These are phyloP conservation scores for Phanerochaete carnosa DNA, from an alignment of 768 basidiomycete genomes.

Conservation along the genomic window DNA sequence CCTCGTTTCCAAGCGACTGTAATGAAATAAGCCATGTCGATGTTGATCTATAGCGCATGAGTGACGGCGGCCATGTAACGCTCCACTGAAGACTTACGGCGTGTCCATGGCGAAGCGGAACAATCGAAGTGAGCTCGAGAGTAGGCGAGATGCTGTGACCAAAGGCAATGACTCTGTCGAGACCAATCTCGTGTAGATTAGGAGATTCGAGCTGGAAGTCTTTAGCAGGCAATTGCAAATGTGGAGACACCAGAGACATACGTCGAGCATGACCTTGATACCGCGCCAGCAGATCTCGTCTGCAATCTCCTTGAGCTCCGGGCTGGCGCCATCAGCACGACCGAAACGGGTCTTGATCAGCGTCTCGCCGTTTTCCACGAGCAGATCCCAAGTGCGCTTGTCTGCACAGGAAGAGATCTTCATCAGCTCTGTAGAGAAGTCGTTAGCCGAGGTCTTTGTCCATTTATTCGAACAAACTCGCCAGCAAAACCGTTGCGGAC, in stretches of 20 bases:
- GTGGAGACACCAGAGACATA: background rate
- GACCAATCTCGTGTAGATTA: conserved; percentile 14
- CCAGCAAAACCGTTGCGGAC: conserved; percentile 18
- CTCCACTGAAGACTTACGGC: background rate
- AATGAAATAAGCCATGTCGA: conserved; percentile 15
- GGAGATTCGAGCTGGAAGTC: conserved; percentile 9
- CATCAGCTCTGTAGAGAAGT: conserved; percentile 11
- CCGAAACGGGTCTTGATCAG: conserved; percentile 15
- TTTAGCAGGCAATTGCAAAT: background rate
- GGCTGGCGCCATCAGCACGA: conserved; percentile 9
- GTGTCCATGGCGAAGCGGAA: conserved; percentile 16
- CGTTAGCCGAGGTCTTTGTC: background rate
- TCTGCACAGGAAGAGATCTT: conserved; percentile 19
- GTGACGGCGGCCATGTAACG: background rate
- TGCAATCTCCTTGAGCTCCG: conserved; percentile 13
- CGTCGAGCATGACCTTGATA: conserved; percentile 19
- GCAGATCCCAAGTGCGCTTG: conserved; percentile 17
- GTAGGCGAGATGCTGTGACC: conserved; percentile 15
- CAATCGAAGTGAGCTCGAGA: conserved; percentile 12
- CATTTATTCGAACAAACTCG: background rate
- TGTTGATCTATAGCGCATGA: conserved; percentile 7
- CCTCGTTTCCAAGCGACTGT: conserved; percentile 15
- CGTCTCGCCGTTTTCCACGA: conserved; percentile 12
- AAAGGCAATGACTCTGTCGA: conserved; percentile 16
- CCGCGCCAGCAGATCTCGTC: conserved; percentile 18